These are phyloP conservation scores for Madurella mycetomatis DNA, from an alignment of 2,329 filamentous ascomycete species.

Conservation along the genomic window DNA sequence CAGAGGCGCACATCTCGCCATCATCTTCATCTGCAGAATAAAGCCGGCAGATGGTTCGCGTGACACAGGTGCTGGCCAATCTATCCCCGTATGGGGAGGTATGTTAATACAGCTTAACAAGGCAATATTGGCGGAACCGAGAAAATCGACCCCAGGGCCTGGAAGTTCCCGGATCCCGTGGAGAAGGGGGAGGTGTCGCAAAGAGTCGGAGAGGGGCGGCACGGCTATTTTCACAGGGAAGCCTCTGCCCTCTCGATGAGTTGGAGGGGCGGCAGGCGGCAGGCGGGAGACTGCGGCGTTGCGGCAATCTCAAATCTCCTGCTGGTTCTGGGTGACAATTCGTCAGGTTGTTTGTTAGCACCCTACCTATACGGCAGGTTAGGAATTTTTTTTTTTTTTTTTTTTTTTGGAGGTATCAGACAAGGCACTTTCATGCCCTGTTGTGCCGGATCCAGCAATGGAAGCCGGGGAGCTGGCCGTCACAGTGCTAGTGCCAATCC, in stretches of 20 bases:
- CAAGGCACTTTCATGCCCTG: no score
- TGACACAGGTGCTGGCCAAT: slow-evolving; percentile 24
- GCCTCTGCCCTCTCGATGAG: neutral
- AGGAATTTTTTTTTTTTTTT: no score
- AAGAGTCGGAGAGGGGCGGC: slow-evolving; percentile 21
- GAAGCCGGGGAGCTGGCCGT: no score
- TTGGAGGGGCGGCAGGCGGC: neutral
- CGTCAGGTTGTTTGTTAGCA: no score
- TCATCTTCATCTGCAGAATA: slow-evolving; percentile 27
- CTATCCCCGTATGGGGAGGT: slow-evolving; percentile 17
- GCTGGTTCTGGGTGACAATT: no score
- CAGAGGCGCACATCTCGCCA: slow-evolving; percentile 19
- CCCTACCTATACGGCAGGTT: no score
- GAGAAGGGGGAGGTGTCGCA: slow-evolving; percentile 12
- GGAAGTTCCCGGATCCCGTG: slow-evolving; percentile 11
- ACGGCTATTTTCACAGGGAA: slow-evolving; percentile 25
- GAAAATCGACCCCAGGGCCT: slow-evolving; percentile 13
- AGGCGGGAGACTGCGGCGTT: neutral
- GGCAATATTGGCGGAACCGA: slow-evolving; percentile 23
- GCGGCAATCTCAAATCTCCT: no score
- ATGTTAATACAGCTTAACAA: slow-evolving; percentile 13
- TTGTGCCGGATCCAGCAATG: no score
- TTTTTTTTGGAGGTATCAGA: no score
- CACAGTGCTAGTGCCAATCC: no score
- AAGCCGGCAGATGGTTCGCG: slow-evolving; percentile 28